Percentiles rank a stretch among this genome's conserved stretches.
These are phyloP conservation scores for Metschnikowia dekortorum DNA, from an alignment of 805 yeast genomes.

Conservation along the genomic window DNA sequence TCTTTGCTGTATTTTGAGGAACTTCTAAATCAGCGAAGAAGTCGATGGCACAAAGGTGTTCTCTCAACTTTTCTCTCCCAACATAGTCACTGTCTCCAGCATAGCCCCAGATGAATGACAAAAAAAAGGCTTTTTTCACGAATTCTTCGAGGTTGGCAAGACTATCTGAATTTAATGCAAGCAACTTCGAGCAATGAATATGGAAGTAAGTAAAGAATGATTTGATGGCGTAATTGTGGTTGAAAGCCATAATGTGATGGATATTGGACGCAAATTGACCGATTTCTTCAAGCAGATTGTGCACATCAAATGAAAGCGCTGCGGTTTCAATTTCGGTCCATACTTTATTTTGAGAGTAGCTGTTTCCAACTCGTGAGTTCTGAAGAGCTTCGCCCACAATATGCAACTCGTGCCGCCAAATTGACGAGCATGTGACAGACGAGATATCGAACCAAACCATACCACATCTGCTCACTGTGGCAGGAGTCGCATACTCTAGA, in stretches of 20 bases:
- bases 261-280: conserved; percentile 22
- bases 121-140: conserved; percentile 28
- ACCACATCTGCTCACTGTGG: conserved; percentile 91
- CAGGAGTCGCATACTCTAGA: conserved; percentile 71
- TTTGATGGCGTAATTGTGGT: conserved; percentile 30
- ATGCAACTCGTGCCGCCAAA: conserved; percentile 13
- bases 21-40: conserved; percentile 15
- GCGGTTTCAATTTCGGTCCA: conserved; percentile 14
- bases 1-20: conserved; percentile 31
- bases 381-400: conserved; percentile 2
- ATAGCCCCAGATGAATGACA: conserved; percentile 57
- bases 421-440: conserved; percentile 16
- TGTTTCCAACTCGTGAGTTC: background rate
- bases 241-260: conserved; percentile 52
- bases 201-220: conserved; percentile 40
- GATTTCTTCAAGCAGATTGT: conserved; percentile 10
- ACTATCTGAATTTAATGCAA: conserved; percentile 1
- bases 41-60: conserved; percentile 17
- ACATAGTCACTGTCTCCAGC: conserved; percentile 49
- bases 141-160: conserved; percentile 25
- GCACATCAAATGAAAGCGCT: background rate
- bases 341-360: conserved; percentile 5
- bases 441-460: conserved; percentile 65
- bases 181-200: conserved; percentile 27
- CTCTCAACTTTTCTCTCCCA: conserved; percentile 38